phyloP scores from a whole-genome alignment of 179 eudicot species.

The Pouteria campechiana region DNA sequence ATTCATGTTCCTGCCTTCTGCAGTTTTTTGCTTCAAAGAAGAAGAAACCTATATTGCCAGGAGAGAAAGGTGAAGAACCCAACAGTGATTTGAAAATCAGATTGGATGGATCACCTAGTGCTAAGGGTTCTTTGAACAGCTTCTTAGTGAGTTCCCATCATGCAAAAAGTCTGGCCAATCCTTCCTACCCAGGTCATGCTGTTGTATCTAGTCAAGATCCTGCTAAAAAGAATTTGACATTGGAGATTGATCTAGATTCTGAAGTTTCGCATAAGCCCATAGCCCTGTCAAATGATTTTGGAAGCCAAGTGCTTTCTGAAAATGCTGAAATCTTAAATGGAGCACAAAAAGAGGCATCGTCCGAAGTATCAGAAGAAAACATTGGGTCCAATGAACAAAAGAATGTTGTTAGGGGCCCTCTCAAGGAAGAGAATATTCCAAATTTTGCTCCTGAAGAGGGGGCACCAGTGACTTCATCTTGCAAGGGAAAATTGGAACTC shows the following conservation, averaged over 20 bases:
- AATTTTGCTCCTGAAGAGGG: slow-evolving; percentile 7
- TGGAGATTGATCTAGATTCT: slow-evolving; percentile 32
- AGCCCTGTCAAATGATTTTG: not conserved
- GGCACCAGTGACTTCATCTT: slow-evolving; percentile 9
- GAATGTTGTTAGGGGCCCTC: slow-evolving; percentile 5
- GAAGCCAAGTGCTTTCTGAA: slow-evolving; percentile 12
- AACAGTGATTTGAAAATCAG: slow-evolving; percentile 19
- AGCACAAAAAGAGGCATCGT: slow-evolving; percentile 5
- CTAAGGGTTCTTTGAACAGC: slow-evolving; percentile 58
- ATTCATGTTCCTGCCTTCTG: not conserved
- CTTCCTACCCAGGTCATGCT: slow-evolving; percentile 2
- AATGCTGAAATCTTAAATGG: slow-evolving; percentile 9
- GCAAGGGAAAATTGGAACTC: slow-evolving; percentile 23
- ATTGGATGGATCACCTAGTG: slow-evolving; percentile 63
- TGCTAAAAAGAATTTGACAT: slow-evolving; percentile 43
- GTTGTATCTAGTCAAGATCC: slow-evolving; percentile 18
- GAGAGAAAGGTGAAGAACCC: slow-evolving; percentile 14
- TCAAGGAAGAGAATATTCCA: slow-evolving; percentile 10
- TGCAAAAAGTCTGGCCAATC: slow-evolving; percentile 15
- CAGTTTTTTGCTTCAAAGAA: slow-evolving; percentile 78
- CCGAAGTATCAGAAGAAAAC: not conserved
- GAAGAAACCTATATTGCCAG: slow-evolving; percentile 43
- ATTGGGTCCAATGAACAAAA: too few species aligned
- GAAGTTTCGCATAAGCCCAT: slow-evolving; percentile 18
- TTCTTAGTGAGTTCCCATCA: slow-evolving; percentile 53